Conservation (phyloP, 306 rosid species). For the Quercus dentata region DNA sequence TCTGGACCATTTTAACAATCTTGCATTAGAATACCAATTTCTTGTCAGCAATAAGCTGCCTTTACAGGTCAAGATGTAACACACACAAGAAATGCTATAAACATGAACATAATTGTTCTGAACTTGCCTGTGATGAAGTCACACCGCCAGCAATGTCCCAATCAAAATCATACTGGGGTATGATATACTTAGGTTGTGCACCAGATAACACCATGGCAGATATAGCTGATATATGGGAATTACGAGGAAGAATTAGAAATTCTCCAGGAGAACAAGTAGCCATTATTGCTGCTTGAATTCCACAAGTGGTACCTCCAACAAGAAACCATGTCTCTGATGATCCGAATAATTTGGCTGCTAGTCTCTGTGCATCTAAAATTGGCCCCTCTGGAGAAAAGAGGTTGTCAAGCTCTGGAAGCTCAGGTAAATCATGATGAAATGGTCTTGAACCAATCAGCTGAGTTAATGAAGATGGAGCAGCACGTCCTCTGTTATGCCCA, state of each 20-base stretch:
- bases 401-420: constrained; percentile 78
- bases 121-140: constrained; percentile 59
- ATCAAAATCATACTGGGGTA: constrained; percentile 58
- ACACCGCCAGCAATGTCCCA: constrained; percentile 80
- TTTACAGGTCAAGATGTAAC: not conserved
- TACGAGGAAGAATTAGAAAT: constrained; percentile 68
- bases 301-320: constrained; percentile 92
- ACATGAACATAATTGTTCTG: not conserved
- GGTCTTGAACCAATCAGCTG: constrained; percentile 65
- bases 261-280: constrained; percentile 78
- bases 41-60: not conserved
- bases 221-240: constrained; percentile 73
- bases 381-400: constrained; percentile 78
- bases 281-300: constrained; percentile 87
- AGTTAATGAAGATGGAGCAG: constrained; percentile 69
- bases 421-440: constrained; percentile 68
- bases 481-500: constrained; percentile 90
- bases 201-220: constrained; percentile 83
- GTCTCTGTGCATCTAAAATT: constrained; percentile 70
- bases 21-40: not conserved
- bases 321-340: constrained; percentile 86
- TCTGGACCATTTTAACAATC: not conserved
- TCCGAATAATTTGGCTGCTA: constrained; percentile 80
- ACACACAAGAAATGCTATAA: not conserved
- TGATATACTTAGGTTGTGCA: constrained; percentile 71